A percentile compares a stretch with the other conserved stretches of the same genome.
Conservation (phyloP, 2,329 filamentous ascomycete species). For the Xylaria sp. region DNA sequence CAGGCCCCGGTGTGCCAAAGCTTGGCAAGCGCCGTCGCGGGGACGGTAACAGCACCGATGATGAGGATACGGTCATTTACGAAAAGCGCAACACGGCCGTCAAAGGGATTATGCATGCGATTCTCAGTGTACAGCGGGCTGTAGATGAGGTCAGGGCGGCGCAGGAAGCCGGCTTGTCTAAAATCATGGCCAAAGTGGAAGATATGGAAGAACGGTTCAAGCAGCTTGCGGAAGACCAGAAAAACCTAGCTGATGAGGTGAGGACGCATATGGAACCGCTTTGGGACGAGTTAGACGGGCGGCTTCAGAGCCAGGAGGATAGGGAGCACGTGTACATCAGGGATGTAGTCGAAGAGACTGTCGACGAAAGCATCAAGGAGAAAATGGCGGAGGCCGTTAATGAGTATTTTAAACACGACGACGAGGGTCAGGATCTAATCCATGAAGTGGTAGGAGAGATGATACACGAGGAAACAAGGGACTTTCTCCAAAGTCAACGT, state of each 20-base stretch:
- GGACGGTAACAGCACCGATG: neutral
- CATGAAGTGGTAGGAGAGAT: conserved; percentile 4
- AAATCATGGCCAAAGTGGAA: conserved; percentile 17
- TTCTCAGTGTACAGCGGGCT: conserved; percentile 10
- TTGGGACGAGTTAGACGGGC: conserved; percentile 16
- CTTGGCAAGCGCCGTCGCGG: conserved; percentile 13
- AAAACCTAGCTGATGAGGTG: conserved; percentile 10
- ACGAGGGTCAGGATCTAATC: neutral
- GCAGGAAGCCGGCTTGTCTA: neutral
- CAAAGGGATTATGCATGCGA: conserved; percentile 2
- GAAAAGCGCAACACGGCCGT: neutral
- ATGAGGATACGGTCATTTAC: neutral
- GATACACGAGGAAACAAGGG: conserved; percentile 11
- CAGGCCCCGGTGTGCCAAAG: neutral
- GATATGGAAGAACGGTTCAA: conserved; percentile 15
- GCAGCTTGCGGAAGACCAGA: conserved; percentile 14
- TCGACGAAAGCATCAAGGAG: conserved; percentile 16
- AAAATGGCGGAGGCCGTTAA: conserved; percentile 13
- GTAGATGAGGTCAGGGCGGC: neutral
- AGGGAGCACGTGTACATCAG: conserved; percentile 3
- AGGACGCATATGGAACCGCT: conserved; percentile 15
- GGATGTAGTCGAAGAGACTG: conserved; percentile 17
- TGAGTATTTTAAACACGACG: conserved; percentile 12
- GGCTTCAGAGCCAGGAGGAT: conserved; percentile 20
- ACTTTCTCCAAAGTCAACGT: conserved; percentile 4